Conservation (phyloP, 1,139 yeast species). For the Blastobotrys aristatus region DNA sequence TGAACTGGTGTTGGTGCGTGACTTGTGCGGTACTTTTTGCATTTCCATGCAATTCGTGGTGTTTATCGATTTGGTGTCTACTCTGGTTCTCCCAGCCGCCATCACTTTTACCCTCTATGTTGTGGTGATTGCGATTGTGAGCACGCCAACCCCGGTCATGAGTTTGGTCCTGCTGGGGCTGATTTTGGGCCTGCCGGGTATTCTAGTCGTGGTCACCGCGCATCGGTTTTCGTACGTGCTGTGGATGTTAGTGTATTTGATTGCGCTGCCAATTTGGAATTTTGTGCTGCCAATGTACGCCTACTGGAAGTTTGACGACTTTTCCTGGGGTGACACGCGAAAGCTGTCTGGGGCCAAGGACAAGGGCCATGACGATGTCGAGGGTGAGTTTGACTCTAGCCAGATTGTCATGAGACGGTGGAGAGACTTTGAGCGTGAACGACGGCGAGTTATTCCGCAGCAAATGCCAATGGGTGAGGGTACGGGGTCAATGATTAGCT, state of each 20-base stretch:
- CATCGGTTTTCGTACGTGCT: slow-evolving; percentile 67
- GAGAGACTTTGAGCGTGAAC: slow-evolving; percentile 85
- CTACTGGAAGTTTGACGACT: slow-evolving; percentile 96
- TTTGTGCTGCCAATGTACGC: slow-evolving; percentile 86
- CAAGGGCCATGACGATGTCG: slow-evolving; percentile 57
- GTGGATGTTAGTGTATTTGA: slow-evolving; percentile 77
- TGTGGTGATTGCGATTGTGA: slow-evolving; percentile 61
- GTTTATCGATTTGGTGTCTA: slow-evolving; percentile 33
- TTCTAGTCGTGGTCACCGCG: slow-evolving; percentile 82
- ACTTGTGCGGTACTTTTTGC: slow-evolving; percentile 37
- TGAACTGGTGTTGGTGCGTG: slow-evolving; percentile 33
- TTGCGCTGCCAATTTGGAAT: slow-evolving; percentile 93
- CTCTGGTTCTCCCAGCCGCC: slow-evolving; percentile 79
- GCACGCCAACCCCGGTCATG: slow-evolving; percentile 71
- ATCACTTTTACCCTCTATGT: slow-evolving; percentile 77
- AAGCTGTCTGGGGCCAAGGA: slow-evolving; percentile 65
- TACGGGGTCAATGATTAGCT: slow-evolving; percentile 12
- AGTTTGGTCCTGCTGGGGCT: slow-evolving; percentile 70
- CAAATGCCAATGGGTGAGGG: slow-evolving; percentile 13
- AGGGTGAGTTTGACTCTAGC: slow-evolving; percentile 85
- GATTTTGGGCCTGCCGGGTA: slow-evolving; percentile 85
- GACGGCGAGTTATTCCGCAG: slow-evolving; percentile 18
- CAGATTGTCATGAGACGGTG: slow-evolving; percentile 86
- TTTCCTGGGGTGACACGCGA: slow-evolving; percentile 98
- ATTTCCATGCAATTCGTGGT: slow-evolving; percentile 37